These are phyloP conservation scores for Clonostachys byssicola DNA, from an alignment of 2,329 filamentous ascomycete genomes.

Conservation along the genomic window DNA sequence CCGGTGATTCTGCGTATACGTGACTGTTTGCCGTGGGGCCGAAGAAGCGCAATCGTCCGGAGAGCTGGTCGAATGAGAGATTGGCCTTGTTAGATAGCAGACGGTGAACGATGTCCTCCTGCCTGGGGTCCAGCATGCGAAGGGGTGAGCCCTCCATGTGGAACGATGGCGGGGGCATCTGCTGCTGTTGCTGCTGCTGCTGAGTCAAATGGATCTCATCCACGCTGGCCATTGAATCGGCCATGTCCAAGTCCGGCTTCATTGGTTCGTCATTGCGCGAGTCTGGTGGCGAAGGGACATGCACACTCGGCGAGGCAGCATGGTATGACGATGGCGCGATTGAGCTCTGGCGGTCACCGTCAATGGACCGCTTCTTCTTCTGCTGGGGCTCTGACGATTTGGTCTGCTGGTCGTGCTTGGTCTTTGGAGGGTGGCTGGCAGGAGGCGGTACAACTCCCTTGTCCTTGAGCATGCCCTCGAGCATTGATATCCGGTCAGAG, in stretches of 20 bases:
- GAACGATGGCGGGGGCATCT: background rate
- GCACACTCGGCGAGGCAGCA: slow-evolving; percentile 7
- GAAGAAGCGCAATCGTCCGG: slow-evolving; percentile 45
- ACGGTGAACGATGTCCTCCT: slow-evolving; percentile 42
- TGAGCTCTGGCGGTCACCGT: background rate
- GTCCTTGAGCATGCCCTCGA: slow-evolving; percentile 46
- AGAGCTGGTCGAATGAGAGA: slow-evolving; percentile 45
- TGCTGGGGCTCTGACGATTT: slow-evolving; percentile 15
- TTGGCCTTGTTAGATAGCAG: slow-evolving; percentile 44
- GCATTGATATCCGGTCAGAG: slow-evolving; percentile 45
- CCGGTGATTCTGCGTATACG: slow-evolving; percentile 35
- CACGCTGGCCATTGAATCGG: slow-evolving; percentile 7
- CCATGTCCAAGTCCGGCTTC: slow-evolving; percentile 9
- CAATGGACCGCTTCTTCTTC: background rate
- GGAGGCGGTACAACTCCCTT: slow-evolving; percentile 43
- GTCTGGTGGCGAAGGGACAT: slow-evolving; percentile 21
- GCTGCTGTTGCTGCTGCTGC: background rate
- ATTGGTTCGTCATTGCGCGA: slow-evolving; percentile 21
- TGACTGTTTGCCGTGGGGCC: slow-evolving; percentile 49
- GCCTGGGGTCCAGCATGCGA: slow-evolving; percentile 29
- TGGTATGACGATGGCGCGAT: background rate
- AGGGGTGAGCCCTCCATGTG: slow-evolving; percentile 23
- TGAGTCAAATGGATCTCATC: background rate
- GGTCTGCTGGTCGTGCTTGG: slow-evolving; percentile 27
- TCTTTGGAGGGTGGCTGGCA: slow-evolving; percentile 48